Conservation (phyloP, 208 protist species). For the Acanthamoeba sp. region DNA sequence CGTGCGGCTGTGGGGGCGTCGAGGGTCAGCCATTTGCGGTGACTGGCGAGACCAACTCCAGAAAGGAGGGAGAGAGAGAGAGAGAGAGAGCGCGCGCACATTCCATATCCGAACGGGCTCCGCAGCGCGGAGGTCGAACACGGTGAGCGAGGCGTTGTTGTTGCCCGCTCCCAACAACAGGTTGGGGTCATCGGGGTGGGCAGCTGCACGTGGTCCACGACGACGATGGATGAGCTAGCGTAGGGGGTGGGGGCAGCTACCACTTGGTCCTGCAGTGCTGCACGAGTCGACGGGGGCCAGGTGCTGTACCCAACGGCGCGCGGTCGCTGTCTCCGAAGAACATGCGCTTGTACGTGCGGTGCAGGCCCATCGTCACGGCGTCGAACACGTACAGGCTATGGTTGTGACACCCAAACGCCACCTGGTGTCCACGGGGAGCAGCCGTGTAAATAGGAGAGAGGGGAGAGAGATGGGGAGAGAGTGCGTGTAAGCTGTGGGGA, state of each 20-base stretch:
- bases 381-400: background rate
- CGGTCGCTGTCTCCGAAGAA: slow-evolving; percentile 27
- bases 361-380: background rate
- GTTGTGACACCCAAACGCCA: background rate
- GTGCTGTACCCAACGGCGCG: background rate
- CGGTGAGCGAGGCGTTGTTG: background rate
- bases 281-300: no score
- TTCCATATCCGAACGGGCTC: background rate
- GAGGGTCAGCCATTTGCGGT: background rate
- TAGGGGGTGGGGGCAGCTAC: no score
- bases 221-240: no score
- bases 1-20: background rate
- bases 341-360: background rate
- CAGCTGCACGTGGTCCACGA: background rate
- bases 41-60: no score
- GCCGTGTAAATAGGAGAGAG: background rate
- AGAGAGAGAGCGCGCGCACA: background rate
- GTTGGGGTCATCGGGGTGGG: slow-evolving; percentile 21
- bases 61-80: no score
- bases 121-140: background rate
- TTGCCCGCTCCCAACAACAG: background rate
- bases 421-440: background rate
- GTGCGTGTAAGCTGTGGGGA: background rate
- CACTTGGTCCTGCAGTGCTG: no score
- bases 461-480: no score